phyloP scores from a whole-genome alignment of 306 rosid species.

The Dalbergia oliveri region DNA sequence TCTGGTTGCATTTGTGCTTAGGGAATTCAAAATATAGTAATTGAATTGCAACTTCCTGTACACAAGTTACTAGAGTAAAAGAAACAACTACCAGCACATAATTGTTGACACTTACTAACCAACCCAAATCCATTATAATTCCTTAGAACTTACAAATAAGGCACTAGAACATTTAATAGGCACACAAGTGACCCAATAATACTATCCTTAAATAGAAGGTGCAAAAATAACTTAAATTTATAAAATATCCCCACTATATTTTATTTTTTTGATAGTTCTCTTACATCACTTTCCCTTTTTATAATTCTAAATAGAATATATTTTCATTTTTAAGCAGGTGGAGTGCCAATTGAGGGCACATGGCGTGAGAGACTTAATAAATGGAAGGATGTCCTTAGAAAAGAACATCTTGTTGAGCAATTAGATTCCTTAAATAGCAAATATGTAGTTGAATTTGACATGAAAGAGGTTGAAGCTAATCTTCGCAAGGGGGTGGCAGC shows the following conservation, averaged over 20 bases:
- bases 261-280: not conserved
- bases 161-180: no score
- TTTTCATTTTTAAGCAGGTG: conserved; percentile 52
- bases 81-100: no score
- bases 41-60: no score
- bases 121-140: no score
- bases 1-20: no score
- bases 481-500: conserved; percentile 89
- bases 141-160: no score
- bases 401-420: conserved; percentile 70
- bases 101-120: no score
- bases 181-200: no score
- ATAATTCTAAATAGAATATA: conserved; percentile 33
- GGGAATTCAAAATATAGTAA: no score
- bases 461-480: conserved; percentile 97
- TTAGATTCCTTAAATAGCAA: conserved; percentile 71
- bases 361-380: conserved; percentile 86
- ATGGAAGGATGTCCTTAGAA: conserved; percentile 83
- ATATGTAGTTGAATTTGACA: conserved; percentile 91
- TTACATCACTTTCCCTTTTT: conserved; percentile 13
- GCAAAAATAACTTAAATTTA: not conserved
- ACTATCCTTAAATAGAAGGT: not conserved
- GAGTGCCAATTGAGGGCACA: conserved; percentile 62
- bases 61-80: no score
- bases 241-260: not conserved